Evolutionary conservation across 305 asterid genomes (phyloP), one percentile per base, ranked within the genome.

Genomic region (Fraxinus baroniana): DNA sequence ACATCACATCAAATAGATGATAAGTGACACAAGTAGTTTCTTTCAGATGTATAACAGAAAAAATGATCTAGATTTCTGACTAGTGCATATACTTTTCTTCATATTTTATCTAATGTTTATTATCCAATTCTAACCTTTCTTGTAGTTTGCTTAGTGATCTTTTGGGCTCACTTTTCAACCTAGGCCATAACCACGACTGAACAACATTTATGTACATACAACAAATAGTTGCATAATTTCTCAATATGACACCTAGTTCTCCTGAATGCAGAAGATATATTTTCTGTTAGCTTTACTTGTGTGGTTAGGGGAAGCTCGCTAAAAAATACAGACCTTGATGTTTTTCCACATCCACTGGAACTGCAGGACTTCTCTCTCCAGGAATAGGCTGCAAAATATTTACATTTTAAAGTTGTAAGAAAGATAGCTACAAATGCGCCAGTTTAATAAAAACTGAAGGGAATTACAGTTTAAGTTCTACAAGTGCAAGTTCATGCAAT

Each of bases 291-390:
- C 41, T 22, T 12, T 4, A 33, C 4, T 84, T 36, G 68, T 60
- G 70, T 15, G 78, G 74, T 35, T 76, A 80, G 33, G 46, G 24
- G 74, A 36, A 33, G 74, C 20, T 33, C 82, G 82, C 78, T 72
- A 6, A 57, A 81, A 72, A 33, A 64, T 71, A 68, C 79, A 70
- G 75, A 96, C 99, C 98, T 92, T 91, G 94, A 84, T 90, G 90
- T 87, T 86, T 96, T 83, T 89, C 94, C 55, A 76, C 79, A 76
- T 90, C 92, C 81, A 39, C 83, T 81, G 89, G 93, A 87, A 87
- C 91, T 52, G 87, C 93, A 79, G 92, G 94, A 87, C 98, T 96
- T 84, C 92, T 90, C 86, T 93, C 98, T 79, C 98, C 98, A 72
- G 91, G 89, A 80, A 81, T 79, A 82, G 96, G 91, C 99, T 94